phyloP scores from a whole-genome alignment of 306 rosid species.

The Casuarina cunninghamiana region DNA sequence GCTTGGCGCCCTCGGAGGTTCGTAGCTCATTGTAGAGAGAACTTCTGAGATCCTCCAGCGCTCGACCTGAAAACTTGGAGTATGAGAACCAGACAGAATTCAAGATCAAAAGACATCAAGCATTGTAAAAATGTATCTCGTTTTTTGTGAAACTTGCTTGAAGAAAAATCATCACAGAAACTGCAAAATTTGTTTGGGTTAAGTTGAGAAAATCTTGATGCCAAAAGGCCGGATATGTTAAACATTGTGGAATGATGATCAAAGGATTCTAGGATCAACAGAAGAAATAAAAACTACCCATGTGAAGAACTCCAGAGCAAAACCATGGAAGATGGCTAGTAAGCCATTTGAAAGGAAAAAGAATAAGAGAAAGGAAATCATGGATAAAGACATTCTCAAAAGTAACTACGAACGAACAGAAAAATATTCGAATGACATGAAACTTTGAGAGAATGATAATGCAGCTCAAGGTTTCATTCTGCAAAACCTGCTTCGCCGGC shows the following conservation, averaged over 20 bases:
- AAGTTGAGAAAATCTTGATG: not conserved
- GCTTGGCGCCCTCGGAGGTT: conserved; percentile 91
- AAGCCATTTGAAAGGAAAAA: not conserved
- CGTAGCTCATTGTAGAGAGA: conserved; percentile 80
- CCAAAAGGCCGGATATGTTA: not conserved
- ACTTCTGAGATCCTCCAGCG: conserved; percentile 78
- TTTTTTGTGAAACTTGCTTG: not conserved
- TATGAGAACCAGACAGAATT: conserved; percentile 11
- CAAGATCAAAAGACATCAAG: conserved; percentile 6
- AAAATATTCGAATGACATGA: not conserved
- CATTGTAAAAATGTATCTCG: not conserved
- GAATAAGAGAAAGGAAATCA: not conserved
- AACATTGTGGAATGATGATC: not conserved
- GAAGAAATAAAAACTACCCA: not conserved
- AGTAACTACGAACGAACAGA: not conserved
- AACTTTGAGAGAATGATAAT: not conserved
- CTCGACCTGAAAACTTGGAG: conserved; percentile 58
- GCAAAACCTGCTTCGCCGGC: conserved; percentile 87
- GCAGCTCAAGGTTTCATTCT: not conserved
- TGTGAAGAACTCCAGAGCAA: not conserved
- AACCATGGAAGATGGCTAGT: not conserved
- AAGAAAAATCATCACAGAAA: not conserved
- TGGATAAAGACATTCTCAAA: conserved; percentile 1
- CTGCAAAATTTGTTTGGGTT: not conserved
- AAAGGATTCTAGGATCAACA: not conserved